Conservation (phyloP, 495 filamentous ascomycete species). For the Penicillium crystallinum region DNA sequence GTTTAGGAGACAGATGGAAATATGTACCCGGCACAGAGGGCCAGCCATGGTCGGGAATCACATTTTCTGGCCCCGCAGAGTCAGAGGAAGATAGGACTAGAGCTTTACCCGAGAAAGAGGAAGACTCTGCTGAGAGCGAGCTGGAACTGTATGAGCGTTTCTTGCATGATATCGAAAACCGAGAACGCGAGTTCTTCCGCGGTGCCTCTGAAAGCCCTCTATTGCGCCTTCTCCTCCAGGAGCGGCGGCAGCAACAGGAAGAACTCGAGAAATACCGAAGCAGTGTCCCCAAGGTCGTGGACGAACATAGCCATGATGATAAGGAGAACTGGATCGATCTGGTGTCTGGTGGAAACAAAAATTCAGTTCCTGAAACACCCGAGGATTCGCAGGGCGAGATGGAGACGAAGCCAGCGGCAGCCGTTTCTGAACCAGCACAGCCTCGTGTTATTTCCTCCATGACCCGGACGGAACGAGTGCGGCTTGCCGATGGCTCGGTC, state of each 20-base stretch:
- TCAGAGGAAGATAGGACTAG: neutral
- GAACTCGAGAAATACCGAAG: neutral
- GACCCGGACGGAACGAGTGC: slow-evolving; percentile 51
- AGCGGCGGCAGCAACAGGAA: slow-evolving; percentile 20
- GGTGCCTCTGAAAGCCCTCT: slow-evolving; percentile 29
- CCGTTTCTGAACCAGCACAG: slow-evolving; percentile 1
- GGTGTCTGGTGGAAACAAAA: slow-evolving; percentile 28
- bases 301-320: slow-evolving; percentile 18
- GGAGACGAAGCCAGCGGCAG: slow-evolving; percentile 1
- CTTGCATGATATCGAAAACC: slow-evolving; percentile 35
- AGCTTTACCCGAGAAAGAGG: slow-evolving; percentile 3
- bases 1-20: slow-evolving; percentile 36
- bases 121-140: slow-evolving; percentile 30
- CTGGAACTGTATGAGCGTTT: slow-evolving; percentile 44
- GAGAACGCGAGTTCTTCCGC: slow-evolving; percentile 27
- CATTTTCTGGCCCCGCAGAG: slow-evolving; percentile 10
- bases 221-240: slow-evolving; percentile 30
- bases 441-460: slow-evolving; percentile 50
- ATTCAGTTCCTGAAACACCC: slow-evolving; percentile 24
- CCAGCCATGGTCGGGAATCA: slow-evolving; percentile 26
- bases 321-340: slow-evolving; percentile 30
- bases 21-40: slow-evolving; percentile 17
- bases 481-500: slow-evolving; percentile 54
- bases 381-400: slow-evolving; percentile 3
- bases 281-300: neutral